These are phyloP conservation scores for Kluyveromyces siamensis DNA, from an alignment of 805 yeast species.

Conservation along the genomic window DNA sequence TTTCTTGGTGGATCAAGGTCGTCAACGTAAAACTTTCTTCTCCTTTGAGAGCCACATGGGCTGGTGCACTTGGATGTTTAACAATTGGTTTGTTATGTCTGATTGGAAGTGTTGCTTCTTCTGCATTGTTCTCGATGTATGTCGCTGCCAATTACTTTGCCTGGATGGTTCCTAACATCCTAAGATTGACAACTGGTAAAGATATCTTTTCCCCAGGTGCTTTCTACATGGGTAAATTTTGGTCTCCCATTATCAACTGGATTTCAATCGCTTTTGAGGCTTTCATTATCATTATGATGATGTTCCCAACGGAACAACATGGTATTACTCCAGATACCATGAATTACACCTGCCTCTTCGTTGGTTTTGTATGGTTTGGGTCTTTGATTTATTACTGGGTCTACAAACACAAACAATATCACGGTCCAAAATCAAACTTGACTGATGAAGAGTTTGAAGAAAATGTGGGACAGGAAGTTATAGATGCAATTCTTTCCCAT, in stretches of 20 bases:
- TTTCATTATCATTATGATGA: conserved; percentile 42
- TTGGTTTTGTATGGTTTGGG: conserved; percentile 47
- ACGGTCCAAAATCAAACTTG: conserved; percentile 38
- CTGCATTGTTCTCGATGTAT: conserved; percentile 33
- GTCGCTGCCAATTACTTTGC: conserved; percentile 32
- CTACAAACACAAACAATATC: conserved; percentile 41
- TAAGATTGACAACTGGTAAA: conserved; percentile 34
- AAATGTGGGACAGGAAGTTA: conserved; percentile 17
- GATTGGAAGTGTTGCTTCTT: conserved; percentile 32
- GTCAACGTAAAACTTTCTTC: conserved; percentile 46
- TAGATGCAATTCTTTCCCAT: conserved; percentile 8
- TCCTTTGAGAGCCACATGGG: conserved; percentile 51
- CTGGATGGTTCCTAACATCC: conserved; percentile 29
- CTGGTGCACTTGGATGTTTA: conserved; percentile 27
- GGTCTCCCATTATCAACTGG: conserved; percentile 37
- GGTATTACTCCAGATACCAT: conserved; percentile 33
- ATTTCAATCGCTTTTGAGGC: conserved; percentile 39
- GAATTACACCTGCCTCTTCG: conserved; percentile 61
- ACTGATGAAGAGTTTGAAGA: conserved; percentile 13
- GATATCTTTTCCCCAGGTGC: conserved; percentile 50
- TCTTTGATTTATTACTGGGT: conserved; percentile 40
- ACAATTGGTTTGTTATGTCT: conserved; percentile 31
- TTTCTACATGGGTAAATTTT: conserved; percentile 44
- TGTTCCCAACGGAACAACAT: conserved; percentile 43
- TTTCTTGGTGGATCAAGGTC: conserved; percentile 41